Evolutionary conservation across 495 filamentous ascomycete genomes (phyloP), one percentile per base, ranked within the genome.

Genomic region (Penicillium lagena): DNA sequence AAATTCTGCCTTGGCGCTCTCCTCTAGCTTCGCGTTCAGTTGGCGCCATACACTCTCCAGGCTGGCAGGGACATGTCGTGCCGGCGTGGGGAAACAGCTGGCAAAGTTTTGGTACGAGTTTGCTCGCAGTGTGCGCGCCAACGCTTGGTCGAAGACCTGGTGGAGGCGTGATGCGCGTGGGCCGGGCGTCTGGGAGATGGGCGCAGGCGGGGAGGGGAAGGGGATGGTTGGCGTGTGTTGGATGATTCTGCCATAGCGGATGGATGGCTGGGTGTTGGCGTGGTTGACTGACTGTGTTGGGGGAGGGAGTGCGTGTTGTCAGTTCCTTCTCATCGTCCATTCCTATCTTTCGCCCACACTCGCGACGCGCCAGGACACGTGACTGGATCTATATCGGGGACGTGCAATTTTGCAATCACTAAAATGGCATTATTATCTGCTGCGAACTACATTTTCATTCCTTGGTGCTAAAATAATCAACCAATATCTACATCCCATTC

Each of bases 51-150:
- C 78, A 14, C 69, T 73, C 57, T 77, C 73, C 47, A 94, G 53
- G 14, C 78, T 76, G 4, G 76, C 82, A 1, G 87, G 83, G 28
- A 83, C 84, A 52, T 83, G 65, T 47, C 68, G 66, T 14, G 89
- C 85, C 7, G 89, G 76, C 3, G 87, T 90, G 0, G 93, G 93
- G 63, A 95, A 98, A 62, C 93, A 98, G 14, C 82, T 71, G 0
- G 83, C 75, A 58, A 98, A 96, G 57, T 89, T 90, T 37, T 74
- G 71, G 60, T 85, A 87, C 31, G 75, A 81, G 62, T 88, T 81
- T 48, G 85, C 83, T 45, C 75, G 76, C 6, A 94, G 74, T 1
- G 89, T 87, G 47, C 83, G 76, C 9, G 71, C 68, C 11, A 94
- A 73, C 1, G 86, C 82, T 32, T 80, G 71, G 34, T 72, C 68